Conservation (phyloP, 345 rosid genomes). For the Gossypium ekmanianum region DNA sequence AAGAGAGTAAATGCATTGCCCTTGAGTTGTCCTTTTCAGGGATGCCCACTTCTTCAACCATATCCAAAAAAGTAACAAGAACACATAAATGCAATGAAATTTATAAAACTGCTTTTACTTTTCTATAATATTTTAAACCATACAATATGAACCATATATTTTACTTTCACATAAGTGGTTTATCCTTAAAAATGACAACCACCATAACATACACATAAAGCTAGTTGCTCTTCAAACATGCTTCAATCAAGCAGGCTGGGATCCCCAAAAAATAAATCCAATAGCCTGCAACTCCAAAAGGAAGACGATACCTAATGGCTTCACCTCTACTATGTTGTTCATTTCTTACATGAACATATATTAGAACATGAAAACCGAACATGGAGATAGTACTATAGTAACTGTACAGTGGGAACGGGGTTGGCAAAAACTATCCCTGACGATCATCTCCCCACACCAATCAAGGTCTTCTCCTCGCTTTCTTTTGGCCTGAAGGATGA, state of each 20-base stretch:
- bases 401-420: constrained; percentile 29
- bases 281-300: constrained; percentile 30
- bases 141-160: not conserved
- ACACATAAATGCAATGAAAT: not conserved
- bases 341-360: not conserved
- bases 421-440: constrained; percentile 2
- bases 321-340: constrained; percentile 18
- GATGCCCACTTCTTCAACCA: not conserved
- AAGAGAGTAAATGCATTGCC: not conserved
- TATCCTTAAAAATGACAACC: constrained; percentile 6
- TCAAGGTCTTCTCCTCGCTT: constrained; percentile 35
- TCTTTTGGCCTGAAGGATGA: constrained; percentile 21
- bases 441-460: constrained; percentile 42
- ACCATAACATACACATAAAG: constrained; percentile 2
- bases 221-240: constrained; percentile 17
- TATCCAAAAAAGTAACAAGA: not conserved
- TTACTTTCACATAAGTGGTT: constrained; percentile 10
- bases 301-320: constrained; percentile 1
- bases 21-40: not conserved
- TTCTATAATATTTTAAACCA: not conserved
- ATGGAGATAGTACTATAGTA: constrained; percentile 10
- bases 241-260: constrained; percentile 31
- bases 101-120: not conserved
- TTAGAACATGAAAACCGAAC: constrained; percentile 14
- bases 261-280: constrained; percentile 42